Base-by-base conservation (phyloP, 345 rosid species). In the Hibiscus trionum region DNA sequence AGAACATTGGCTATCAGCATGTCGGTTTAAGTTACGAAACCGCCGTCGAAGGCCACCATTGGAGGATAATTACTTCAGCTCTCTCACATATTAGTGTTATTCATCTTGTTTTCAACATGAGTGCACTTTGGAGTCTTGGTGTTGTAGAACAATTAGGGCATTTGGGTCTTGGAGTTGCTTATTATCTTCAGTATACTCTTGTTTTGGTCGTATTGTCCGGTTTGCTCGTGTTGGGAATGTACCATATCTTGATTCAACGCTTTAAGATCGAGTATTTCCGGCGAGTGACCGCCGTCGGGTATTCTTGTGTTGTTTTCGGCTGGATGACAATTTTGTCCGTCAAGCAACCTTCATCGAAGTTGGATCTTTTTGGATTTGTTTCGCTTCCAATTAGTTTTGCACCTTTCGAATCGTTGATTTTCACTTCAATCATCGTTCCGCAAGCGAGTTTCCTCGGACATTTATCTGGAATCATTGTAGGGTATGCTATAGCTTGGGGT, bases 381-480 rank as follows among this genome's bases (percentile, higher is more conserved):
- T 95, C 99, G 0, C 99, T 95, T 58, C 99, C 99, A 16, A 92
- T 95, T 72, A 92, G 97, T 76, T 92, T 92, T 67, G 99, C 99
- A 0, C 99, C 97, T 2, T 95, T 95, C 11, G 99, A 95, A 77
- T 95, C 97, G 0, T 83, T 95, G 64, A 87, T 95, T 72, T 92
- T 95, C 77, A 95, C 99, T 59, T 92, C 99, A 0, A 95, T 95
- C 71, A 92, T 95, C 71, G 98, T 95, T 66, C 99, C 99, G 14
- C 99, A 95, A 79, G 99, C 99, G 4, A 92, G 99, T 76, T 95
- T 95, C 78, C 83, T 95, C 3, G 99, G 99, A 35, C 99, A 95
- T 82, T 87, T 95, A 63, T 89, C 97, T 0, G 99, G 97, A 50
- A 95, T 95, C 35, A 72, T 95, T 44, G 92, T 95, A 57, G 99